Evolutionary conservation across 208 protist genomes (phyloP).

Genomic region (Leptomonas seymouri): DNA sequence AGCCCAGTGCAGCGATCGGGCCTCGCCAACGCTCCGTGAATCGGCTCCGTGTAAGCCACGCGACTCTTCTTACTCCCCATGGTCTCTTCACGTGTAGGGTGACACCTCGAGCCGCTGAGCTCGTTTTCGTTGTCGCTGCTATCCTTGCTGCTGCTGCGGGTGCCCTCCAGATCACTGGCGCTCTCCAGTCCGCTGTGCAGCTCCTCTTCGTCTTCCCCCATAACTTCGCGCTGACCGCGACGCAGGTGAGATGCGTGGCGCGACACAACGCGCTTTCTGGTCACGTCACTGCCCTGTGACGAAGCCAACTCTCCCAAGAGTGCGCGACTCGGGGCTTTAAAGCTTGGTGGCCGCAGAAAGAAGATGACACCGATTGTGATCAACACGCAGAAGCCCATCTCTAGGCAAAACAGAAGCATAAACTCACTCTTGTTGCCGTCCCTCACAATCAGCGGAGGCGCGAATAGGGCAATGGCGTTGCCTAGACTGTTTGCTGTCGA

Average conservation of each 20-base stretch:
- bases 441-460: constrained; percentile 64
- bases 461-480: constrained; percentile 63
- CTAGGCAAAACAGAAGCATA: constrained; percentile 55
- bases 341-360: constrained; percentile 51
- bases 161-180: not conserved
- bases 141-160: not conserved
- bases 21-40: not conserved
- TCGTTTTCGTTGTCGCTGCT: not conserved
- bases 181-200: constrained; percentile 11
- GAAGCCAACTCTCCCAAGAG: constrained; percentile 23
- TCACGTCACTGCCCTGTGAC: not conserved
- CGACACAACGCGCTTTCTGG: not conserved
- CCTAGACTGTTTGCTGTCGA: constrained; percentile 75
- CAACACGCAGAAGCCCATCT: constrained; percentile 54
- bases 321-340: constrained; percentile 32
- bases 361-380: constrained; percentile 49
- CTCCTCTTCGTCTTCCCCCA: not conserved
- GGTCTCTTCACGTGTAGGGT: not conserved
- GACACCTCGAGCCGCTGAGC: not conserved
- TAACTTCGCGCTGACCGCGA: constrained; percentile 20
- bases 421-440: constrained; percentile 41
- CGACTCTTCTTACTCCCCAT: not conserved
- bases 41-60: not conserved
- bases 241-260: constrained; percentile 1
- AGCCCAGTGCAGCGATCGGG: not conserved